Base-by-base conservation (phyloP, 192 early-diverging fungal species). In the Gaertneriomyces semiglobifer region DNA sequence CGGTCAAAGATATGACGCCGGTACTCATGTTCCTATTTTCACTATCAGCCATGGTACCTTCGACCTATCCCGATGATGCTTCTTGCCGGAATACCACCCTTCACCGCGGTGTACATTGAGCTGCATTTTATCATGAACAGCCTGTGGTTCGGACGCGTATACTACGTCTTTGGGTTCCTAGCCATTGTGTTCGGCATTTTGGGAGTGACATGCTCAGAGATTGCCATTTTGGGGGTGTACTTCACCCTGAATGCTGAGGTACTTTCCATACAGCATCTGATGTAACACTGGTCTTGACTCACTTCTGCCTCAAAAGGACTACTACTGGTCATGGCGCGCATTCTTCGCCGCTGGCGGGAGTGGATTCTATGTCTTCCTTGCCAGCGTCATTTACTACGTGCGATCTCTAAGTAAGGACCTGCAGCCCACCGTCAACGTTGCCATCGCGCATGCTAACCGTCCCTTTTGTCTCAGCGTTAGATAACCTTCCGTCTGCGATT, bases 291-390 rank as follows among this genome's bases (percentile, higher is more conserved):
- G 25, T 58, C 10, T 50, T 8, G 43, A 42, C 44, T 73, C 39
- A 67, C 56, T 56, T 7, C 47, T 12, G 0, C 16, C 59, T 74
- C 11, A 33, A 33, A 57, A 77, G 74, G 79, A 93, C 62, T 93
- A 91, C 71, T 79, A 81, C 50, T 94, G 94, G 94, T 89, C 89
- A 83, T 97, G 95, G 95, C 71, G 88, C 25, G 83, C 91, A 1
- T 95, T 93, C 75, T 67, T 87, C 6, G 86, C 88, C 4, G 82
- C 87, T 9, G 92, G 80, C 7, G 84, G 84, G 58, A 88, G 78
- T 9, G 83, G 88, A 16, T 52, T 89, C 52, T 94, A 92, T 70
- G 86, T 93, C 38, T 91, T 94, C 66, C 66, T 86, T 55, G 91
- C 92, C 78, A 78, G 84, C 60, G 73, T 89, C 65, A 62, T 86